Percentiles rank a stretch among this genome's conserved stretches.
These are phyloP conservation scores for Agrocybe pediades DNA, from an alignment of 768 basidiomycete genomes.

Conservation along the genomic window DNA sequence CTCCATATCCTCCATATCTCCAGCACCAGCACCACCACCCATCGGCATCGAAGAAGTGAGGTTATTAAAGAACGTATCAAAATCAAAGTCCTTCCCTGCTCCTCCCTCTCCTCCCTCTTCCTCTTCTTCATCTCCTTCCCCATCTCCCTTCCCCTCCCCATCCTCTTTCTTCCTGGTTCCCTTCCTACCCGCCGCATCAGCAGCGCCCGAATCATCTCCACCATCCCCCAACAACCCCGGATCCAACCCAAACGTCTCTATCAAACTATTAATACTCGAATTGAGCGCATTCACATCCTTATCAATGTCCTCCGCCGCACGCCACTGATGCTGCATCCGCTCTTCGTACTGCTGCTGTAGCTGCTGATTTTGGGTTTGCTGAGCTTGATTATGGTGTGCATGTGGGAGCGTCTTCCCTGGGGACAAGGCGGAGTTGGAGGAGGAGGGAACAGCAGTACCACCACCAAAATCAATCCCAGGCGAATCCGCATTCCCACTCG, in stretches of 20 bases:
- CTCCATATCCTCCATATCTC: background rate
- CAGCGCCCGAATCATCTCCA: background rate
- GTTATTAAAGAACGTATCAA: conserved; percentile 17
- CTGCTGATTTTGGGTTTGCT: conserved; percentile 9
- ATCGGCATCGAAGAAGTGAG: conserved; percentile 4
- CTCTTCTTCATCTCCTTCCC: conserved; percentile 3
- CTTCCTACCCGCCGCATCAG: background rate
- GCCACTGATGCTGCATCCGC: conserved; percentile 56
- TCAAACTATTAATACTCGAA: conserved; percentile 67
- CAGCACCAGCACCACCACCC: too few species aligned
- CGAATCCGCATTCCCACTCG: too few species aligned
- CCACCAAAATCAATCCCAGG: too few species aligned
- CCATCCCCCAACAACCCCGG: conserved; percentile 31
- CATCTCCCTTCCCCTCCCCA: background rate
- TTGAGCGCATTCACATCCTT: conserved; percentile 74
- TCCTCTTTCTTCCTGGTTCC: background rate
- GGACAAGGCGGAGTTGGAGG: too few species aligned
- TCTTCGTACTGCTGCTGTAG: conserved; percentile 27
- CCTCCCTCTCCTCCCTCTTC: background rate
- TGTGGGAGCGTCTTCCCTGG: too few species aligned
- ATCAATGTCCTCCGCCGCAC: conserved; percentile 63
- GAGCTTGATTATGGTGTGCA: conserved; percentile 20
- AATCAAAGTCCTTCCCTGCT: conserved; percentile 13
- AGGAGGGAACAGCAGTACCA: too few species aligned
- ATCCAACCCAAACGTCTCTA: conserved; percentile 71